Percentiles rank a stretch among this genome's conserved stretches.
Evolutionary conservation across 257 asterid species (phyloP).

Genomic region (Primulina tabacum): DNA sequence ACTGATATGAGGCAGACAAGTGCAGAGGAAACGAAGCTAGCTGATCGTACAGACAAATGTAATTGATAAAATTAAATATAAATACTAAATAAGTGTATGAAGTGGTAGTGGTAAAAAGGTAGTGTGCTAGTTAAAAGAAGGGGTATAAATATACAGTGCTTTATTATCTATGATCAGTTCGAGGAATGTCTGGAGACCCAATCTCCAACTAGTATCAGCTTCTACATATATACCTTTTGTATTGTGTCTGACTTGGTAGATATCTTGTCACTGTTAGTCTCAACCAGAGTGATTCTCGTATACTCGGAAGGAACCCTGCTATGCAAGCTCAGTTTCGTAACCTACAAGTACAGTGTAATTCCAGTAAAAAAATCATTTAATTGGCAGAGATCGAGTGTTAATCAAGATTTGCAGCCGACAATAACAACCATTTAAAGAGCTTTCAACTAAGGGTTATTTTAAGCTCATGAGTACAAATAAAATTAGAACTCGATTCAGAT

Average conservation of each 20-base stretch:
- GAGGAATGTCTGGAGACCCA: neutral
- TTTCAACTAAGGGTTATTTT: neutral
- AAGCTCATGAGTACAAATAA: neutral
- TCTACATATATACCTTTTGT: constrained; percentile 41
- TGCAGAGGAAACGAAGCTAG: too few species aligned
- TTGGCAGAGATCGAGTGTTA: neutral
- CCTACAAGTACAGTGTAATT: constrained; percentile 38
- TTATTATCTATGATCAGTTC: neutral
- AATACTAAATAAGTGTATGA: too few species aligned
- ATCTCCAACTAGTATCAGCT: neutral
- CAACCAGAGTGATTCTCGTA: constrained; percentile 55
- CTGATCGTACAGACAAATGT: too few species aligned
- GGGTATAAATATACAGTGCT: too few species aligned
- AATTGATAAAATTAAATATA: too few species aligned
- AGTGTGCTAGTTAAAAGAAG: too few species aligned
- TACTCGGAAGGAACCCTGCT: constrained; percentile 68
- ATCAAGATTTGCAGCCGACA: neutral
- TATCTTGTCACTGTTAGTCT: constrained; percentile 39
- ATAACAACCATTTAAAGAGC: neutral
- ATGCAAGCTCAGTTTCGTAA: constrained; percentile 60
- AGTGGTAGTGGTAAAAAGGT: too few species aligned
- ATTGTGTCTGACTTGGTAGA: constrained; percentile 32
- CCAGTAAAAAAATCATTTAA: constrained; percentile 14
- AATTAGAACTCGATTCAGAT: neutral
- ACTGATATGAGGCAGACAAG: too few species aligned